Evolutionary conservation across 2,329 filamentous ascomycete genomes (phyloP), one percentile per base, ranked within the genome.

Genomic region (Dichotomopilus funicola): DNA sequence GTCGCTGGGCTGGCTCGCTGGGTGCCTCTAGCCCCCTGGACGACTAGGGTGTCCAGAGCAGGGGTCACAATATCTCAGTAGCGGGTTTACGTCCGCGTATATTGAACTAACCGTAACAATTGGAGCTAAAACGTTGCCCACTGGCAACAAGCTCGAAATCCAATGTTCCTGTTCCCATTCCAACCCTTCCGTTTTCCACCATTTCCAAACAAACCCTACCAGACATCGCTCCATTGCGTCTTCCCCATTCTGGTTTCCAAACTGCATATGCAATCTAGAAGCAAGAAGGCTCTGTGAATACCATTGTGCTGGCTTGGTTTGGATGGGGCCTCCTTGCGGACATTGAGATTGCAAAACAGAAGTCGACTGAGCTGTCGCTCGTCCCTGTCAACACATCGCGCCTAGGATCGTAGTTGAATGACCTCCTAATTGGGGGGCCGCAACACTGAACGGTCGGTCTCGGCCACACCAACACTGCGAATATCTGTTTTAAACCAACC

Each of bases 131-230:
- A 54, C 52, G 49, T 48, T 41, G 45, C 50, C 49, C 41, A 43
- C 44, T 56, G 57, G 53, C 53, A 52, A 42, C 37, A 45, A 60
- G 58, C 61, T 63, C 53, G 8, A 55, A 56, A 59, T 45, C 45
- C 53, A 55, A 52, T 27, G 19, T 45, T 54, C 55, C 48, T 57
- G 58, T 51, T 49, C 53, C 43, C 42, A 19, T 47, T 51, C 46
- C 61, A 52, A 44, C 41, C 51, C 46, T 59, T 48, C 54, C 55
- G 40, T 37, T 49, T 60, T 58, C 55, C 44, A 51, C 54, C 38
- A 44, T 36, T 54, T 42, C 55, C 44, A 54, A 58, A 44, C 59
- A 59, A 54, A 8, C 50, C 49, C 57, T 37, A 52, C 45, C 58
- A 47, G 47, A 44, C 56, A 51, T 56, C 56, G 45, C 54, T 59